Evolutionary conservation across 768 basidiomycete species (phyloP).

Genomic region (Pseudohyphozyma bogoriensis): DNA sequence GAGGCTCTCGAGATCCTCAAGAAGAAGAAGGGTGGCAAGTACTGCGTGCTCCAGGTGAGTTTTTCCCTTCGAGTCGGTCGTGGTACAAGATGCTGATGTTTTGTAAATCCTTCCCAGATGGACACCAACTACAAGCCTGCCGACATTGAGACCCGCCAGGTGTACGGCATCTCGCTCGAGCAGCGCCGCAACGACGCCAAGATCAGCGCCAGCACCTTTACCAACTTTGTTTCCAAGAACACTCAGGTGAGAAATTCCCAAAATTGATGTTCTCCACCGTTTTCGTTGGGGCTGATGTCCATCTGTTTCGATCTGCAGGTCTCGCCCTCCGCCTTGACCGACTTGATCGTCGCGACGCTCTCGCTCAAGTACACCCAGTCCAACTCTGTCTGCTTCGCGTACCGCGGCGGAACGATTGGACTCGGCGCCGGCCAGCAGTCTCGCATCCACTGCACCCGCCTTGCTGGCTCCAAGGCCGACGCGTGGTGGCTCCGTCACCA

Average conservation of each 20-base stretch:
- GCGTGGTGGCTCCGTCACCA: conserved; percentile 99
- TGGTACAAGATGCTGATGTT: not conserved
- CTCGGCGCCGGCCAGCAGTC: conserved; percentile 98
- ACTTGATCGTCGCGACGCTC: conserved; percentile 89
- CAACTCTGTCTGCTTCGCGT: conserved; percentile 93
- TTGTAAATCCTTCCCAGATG: conserved; percentile 49
- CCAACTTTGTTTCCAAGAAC: conserved; percentile 79
- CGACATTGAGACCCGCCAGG: conserved; percentile 81
- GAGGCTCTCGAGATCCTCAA: conserved; percentile 81
- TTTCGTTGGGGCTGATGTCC: not conserved
- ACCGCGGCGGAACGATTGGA: conserved; percentile 82
- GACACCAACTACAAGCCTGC: conserved; percentile 72
- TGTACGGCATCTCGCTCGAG: conserved; percentile 81
- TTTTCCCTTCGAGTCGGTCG: not conserved
- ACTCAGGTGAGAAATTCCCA: conserved; percentile 56
- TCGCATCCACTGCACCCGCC: conserved; percentile 96
- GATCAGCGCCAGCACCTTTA: conserved; percentile 68
- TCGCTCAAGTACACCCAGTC: conserved; percentile 98
- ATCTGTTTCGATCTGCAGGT: conserved; percentile 46
- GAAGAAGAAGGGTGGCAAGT: conserved; percentile 98
- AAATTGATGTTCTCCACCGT: not conserved
- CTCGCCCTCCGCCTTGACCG: conserved; percentile 63
- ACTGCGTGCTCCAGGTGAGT: conserved; percentile 83
- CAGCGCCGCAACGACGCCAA: conserved; percentile 84
- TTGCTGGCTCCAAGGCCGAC: conserved; percentile 96